Percentiles rank a stretch among this genome's conserved stretches.
phyloP scores from a whole-genome alignment of 352 stramenopile species.

The Globisporangium ultimum region DNA sequence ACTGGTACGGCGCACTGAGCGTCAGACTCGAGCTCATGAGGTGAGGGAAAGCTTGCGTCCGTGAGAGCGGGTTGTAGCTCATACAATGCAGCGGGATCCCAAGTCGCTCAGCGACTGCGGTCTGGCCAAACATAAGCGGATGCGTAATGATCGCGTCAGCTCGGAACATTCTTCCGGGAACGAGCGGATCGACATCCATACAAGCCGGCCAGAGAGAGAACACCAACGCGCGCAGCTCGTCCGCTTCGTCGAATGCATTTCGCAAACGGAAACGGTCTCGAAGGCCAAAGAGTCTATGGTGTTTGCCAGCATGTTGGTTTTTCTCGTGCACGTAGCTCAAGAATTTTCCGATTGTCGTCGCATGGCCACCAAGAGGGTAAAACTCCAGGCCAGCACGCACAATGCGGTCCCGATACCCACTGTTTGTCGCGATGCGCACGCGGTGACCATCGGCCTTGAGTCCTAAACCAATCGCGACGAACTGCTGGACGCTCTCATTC shows the following conservation, averaged over 20 bases:
- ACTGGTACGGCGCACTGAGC: constrained; percentile 40
- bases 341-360: constrained; percentile 44
- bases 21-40: constrained; percentile 30
- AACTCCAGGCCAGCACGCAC: constrained; percentile 58
- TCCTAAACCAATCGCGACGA: constrained; percentile 64
- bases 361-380: constrained; percentile 54
- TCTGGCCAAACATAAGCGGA: constrained; percentile 59
- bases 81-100: constrained; percentile 74
- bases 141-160: constrained; percentile 72
- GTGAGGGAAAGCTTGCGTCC: constrained; percentile 58
- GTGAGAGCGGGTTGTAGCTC: constrained; percentile 42
- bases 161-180: constrained; percentile 44
- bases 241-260: constrained; percentile 39
- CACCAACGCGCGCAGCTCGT: constrained; percentile 50
- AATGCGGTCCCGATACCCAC: constrained; percentile 68
- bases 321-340: constrained; percentile 39
- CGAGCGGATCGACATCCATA: constrained; percentile 38
- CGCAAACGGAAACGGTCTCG: constrained; percentile 25
- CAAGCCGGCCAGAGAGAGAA: constrained; percentile 61
- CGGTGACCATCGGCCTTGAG: constrained; percentile 83
- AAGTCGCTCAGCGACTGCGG: constrained; percentile 60
- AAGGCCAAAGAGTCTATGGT: constrained; percentile 12
- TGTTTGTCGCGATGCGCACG: constrained; percentile 88
- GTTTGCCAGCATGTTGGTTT: constrained; percentile 3
- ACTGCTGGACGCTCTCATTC: constrained; percentile 69